Base-by-base conservation (phyloP, 345 rosid genomes). In the Ailanthus altissimus region DNA sequence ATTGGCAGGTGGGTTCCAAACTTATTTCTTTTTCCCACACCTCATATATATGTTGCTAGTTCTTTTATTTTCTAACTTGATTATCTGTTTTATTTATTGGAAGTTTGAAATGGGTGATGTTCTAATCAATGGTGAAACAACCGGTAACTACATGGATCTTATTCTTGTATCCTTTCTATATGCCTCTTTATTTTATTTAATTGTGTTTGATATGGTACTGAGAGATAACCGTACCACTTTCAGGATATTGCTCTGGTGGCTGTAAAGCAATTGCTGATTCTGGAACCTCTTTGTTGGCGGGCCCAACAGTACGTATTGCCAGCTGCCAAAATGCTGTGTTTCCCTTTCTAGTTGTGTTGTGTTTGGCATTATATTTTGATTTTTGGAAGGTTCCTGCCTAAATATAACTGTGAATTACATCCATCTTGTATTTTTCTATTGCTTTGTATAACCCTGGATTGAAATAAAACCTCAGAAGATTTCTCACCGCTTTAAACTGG, bases 181-280 rank as follows among this genome's bases (percentile, higher is more conserved):
- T 49, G 28, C 51, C 58, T 67, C 46, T 54, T 74, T 38, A n/a
- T 50, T 66, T 77, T 61, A 53, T 25, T 3, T 40, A 26, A 42
- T 45, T 53, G n/a, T 70, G n/a, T 43, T 63, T 68, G 73, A 46
- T 67, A 72, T 43, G 38, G 50, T 64, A 59, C 9, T 81, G 71
- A 76, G 59, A 74, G 23, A 23, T 21, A 26, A 38, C 51, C 32
- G 42, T 20, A 64, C 77, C 57, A 59, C 40, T 67, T 84, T 70
- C 87, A 91, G 98, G 91, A 74, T 88, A 86, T 75, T 90, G 94
- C 78, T 69, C 83, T 59, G 61, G 79, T 23, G 90, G 90, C 73
- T 93, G 98, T 81, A 82, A 89, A 2, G 97, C 98, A 32, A 93
- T 93, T 82, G 98, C 98, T 77, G 98, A 93, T 86, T 91, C 98